These are phyloP conservation scores for Geranium rotundifolium DNA, from an alignment of 345 rosid species.

Conservation along the genomic window DNA sequence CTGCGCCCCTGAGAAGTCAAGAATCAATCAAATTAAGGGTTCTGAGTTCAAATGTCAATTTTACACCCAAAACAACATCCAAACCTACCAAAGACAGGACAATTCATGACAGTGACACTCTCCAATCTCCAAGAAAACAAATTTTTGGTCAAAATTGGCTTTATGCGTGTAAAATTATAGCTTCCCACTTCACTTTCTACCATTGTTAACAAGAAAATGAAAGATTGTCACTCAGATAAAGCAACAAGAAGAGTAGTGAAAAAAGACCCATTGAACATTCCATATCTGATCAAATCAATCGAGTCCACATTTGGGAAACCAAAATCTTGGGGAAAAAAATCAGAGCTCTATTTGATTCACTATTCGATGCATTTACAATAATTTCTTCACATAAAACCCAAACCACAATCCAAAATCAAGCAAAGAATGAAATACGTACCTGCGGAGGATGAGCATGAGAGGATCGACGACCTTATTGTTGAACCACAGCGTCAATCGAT, in stretches of 20 bases:
- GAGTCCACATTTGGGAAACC: neutral
- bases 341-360: neutral
- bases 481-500: conserved; percentile 35
- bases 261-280: neutral
- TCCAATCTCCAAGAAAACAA: too few species aligned
- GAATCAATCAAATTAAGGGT: neutral
- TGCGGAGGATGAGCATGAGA: conserved; percentile 56
- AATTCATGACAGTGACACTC: neutral
- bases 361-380: too few species aligned
- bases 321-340: too few species aligned
- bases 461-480: conserved; percentile 53
- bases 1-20: conserved; percentile 47
- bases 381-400: neutral
- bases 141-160: too few species aligned
- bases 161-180: too few species aligned
- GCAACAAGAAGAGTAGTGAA: too few species aligned
- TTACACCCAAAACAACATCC: neutral
- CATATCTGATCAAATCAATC: neutral
- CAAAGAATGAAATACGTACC: conserved; percentile 22
- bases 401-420: neutral
- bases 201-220: too few species aligned
- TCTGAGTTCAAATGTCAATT: neutral
- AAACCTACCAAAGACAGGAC: neutral
- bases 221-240: too few species aligned
- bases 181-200: too few species aligned